These are phyloP conservation scores for Stellera chamaejasme DNA, from an alignment of 345 rosid species.

Conservation along the genomic window DNA sequence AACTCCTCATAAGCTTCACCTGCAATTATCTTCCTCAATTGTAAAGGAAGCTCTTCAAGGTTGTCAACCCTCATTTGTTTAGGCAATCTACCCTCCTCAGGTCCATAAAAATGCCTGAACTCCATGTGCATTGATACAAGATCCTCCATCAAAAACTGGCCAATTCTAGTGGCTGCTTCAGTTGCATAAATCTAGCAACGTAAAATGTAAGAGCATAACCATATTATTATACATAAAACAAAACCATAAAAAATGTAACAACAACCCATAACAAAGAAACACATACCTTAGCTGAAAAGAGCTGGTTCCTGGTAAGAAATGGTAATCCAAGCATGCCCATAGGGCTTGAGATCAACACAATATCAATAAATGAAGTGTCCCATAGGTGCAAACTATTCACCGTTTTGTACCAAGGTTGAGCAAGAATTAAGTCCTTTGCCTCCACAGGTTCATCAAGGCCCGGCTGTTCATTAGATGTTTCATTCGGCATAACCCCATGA, in stretches of 20 bases:
- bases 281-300: constrained; percentile 74
- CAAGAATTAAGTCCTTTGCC: constrained; percentile 37
- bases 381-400: constrained; percentile 61
- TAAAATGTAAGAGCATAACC: constrained; percentile 2
- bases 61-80: constrained; percentile 67
- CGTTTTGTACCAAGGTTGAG: constrained; percentile 84
- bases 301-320: constrained; percentile 46
- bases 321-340: constrained; percentile 88
- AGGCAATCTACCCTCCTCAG: constrained; percentile 36
- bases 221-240: not conserved
- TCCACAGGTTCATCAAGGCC: constrained; percentile 30
- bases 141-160: constrained; percentile 85
- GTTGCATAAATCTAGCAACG: constrained; percentile 56
- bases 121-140: constrained; percentile 74
- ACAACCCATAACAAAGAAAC: not conserved
- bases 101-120: constrained; percentile 50
- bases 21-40: constrained; percentile 38
- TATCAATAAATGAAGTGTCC: constrained; percentile 67
- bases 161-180: constrained; percentile 65
- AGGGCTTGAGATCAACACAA: constrained; percentile 68
- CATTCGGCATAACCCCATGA: constrained; percentile 9
- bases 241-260: constrained; percentile 3
- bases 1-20: constrained; percentile 58
- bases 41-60: constrained; percentile 42
- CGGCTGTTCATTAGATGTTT: constrained; percentile 19